A percentile compares a stretch with the other conserved stretches of the same genome.
phyloP scores from a whole-genome alignment of 495 filamentous ascomycete genomes.

The Xylaria telfairii region DNA sequence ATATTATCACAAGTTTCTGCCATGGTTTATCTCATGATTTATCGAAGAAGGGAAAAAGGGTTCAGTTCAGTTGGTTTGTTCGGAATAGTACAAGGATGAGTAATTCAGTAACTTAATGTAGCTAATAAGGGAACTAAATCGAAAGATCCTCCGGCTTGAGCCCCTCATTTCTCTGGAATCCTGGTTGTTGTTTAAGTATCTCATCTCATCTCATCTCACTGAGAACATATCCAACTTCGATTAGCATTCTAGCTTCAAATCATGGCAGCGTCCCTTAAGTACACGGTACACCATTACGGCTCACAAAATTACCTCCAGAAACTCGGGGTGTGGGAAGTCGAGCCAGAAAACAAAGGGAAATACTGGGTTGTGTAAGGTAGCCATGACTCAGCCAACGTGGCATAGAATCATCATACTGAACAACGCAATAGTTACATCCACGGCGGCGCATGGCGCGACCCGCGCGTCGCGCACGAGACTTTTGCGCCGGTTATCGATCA shows the following conservation, averaged over 20 bases:
- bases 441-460: slow-evolving; percentile 90
- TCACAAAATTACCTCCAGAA: slow-evolving; percentile 35
- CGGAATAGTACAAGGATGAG: background rate
- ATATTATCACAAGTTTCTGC: background rate
- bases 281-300: slow-evolving; percentile 36
- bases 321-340: slow-evolving; percentile 39
- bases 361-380: slow-evolving; percentile 40
- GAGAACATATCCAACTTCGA: background rate
- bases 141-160: background rate
- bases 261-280: slow-evolving; percentile 37
- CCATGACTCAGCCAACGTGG: background rate
- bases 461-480: slow-evolving; percentile 58
- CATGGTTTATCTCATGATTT: background rate
- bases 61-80: background rate
- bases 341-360: slow-evolving; percentile 30
- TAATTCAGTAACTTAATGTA: too few relatives aligned
- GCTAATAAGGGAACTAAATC: background rate
- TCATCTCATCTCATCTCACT: background rate
- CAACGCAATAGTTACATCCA: slow-evolving; percentile 69
- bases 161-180: background rate
- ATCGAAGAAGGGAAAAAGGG: background rate
- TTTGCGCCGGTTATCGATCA: slow-evolving; percentile 55
- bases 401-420: background rate
- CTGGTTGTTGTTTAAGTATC: too few relatives aligned
- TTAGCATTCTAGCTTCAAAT: background rate